Percentiles rank a stretch among this genome's conserved stretches.
Conservation (phyloP, 441 rosid genomes). For the Pelargonium myrrhifolium region DNA sequence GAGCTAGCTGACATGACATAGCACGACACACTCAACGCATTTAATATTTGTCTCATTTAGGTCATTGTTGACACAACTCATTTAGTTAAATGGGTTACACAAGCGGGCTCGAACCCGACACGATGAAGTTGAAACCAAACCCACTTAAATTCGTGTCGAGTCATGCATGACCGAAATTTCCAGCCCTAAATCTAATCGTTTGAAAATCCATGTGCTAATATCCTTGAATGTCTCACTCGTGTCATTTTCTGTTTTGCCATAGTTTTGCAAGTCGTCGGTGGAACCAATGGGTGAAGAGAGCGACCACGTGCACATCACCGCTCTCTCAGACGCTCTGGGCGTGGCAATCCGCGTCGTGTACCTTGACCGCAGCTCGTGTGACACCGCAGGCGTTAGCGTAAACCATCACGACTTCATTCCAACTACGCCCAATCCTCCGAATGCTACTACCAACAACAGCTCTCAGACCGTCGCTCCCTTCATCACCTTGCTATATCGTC, state of each 20-base stretch:
- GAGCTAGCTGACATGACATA: no score
- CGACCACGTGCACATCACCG: conserved; percentile 51
- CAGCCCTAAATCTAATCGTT: neutral
- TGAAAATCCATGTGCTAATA: neutral
- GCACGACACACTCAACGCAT: no score
- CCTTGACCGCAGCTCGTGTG: conserved; percentile 92
- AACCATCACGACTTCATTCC: conserved; percentile 94
- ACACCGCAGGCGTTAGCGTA: conserved; percentile 57
- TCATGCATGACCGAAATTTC: no score
- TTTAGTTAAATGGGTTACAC: no score
- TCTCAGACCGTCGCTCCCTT: conserved; percentile 42
- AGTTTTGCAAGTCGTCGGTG: conserved; percentile 97
- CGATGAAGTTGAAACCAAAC: no score
- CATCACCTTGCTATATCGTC: conserved; percentile 85
- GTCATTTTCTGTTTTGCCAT: conserved; percentile 22
- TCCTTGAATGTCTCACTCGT: conserved; percentile 6
- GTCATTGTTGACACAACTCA: no score
- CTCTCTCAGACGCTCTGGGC: conserved; percentile 77
- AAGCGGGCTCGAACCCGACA: no score
- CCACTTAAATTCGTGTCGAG: no score
- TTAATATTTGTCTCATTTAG: no score
- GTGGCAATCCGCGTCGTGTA: conserved; percentile 87
- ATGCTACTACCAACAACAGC: conserved; percentile 24
- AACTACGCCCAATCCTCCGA: conserved; percentile 22
- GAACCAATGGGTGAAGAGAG: conserved; percentile 99